Base-by-base conservation (phyloP, 2,329 filamentous ascomycete genomes). In the Verticillium albo-atrum region DNA sequence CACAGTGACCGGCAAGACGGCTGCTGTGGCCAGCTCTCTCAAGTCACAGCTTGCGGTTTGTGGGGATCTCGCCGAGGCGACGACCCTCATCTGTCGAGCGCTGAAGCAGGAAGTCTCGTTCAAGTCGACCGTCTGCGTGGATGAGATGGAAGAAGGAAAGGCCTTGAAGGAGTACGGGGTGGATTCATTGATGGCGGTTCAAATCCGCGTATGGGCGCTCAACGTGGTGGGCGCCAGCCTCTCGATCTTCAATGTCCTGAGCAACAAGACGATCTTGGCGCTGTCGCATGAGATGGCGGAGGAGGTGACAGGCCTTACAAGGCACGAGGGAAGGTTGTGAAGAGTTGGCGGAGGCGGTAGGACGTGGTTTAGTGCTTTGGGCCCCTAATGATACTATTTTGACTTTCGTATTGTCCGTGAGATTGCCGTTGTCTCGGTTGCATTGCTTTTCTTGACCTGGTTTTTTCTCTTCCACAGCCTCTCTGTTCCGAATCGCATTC, bases 171-270 rank as follows among this genome's bases (percentile, higher is more conserved):
- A 74, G 3, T 83, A 82, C 60, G 81, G 81, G 0, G 77, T 83
- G 6, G 81, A 84, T 68, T 82, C 79, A 0, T 72, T 84, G 7
- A 77, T 82, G 5, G 80, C 80, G 1, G 78, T 83, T n/a, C 78
- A 77, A 12, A 69, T 82, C 7, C 74, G 80, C n/a, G 82, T 77
- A 63, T 83, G 80, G 79, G 74, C 83, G 5, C 69, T 74, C 2
- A 71, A 74, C 55, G 76, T 77, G 62, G 77, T 77, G 17, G 71
- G 72, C 2, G 76, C 76, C 1, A 72, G 79, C 56, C 65, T 82
- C 3, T 77, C 77, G 0, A 74, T 82, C 2, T 81, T 82, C 63
- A 78, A 82, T 58, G 73, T 82, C 17, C 64, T 82, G 58, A 75
- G 77, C 53, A 75, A 78, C 57, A 70, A 64, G 42, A 75, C 75